phyloP scores from a whole-genome alignment of 1,139 yeast genomes.

The Pichia sp. region DNA sequence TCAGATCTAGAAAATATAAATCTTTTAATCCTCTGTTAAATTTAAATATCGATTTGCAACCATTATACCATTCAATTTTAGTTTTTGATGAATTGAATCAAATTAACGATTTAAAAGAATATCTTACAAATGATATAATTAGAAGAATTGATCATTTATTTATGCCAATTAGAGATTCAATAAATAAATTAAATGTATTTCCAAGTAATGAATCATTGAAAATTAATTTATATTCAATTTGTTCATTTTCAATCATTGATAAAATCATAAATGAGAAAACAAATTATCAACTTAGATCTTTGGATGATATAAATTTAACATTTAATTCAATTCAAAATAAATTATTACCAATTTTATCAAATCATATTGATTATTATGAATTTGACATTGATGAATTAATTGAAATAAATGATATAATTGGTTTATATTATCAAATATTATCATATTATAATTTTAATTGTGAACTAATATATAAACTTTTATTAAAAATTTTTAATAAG shows the following conservation, averaged over 20 bases:
- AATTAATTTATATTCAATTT: conserved; percentile 53
- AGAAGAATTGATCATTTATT: conserved; percentile 69
- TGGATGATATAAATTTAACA: conserved; percentile 60
- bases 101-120: conserved; percentile 49
- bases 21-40: conserved; percentile 42
- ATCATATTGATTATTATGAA: conserved; percentile 29
- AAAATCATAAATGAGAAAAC: conserved; percentile 55
- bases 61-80: conserved; percentile 74
- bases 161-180: conserved; percentile 32
- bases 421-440: conserved; percentile 70
- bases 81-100: conserved; percentile 74
- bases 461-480: conserved; percentile 53
- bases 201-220: conserved; percentile 37
- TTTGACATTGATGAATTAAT: conserved; percentile 34
- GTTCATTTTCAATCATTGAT: conserved; percentile 77
- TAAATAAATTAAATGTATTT: conserved; percentile 18
- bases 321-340: conserved; percentile 68
- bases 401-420: conserved; percentile 52
- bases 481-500: conserved; percentile 54
- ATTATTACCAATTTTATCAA: conserved; percentile 38
- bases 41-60: conserved; percentile 49
- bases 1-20: conserved; percentile 28
- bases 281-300: conserved; percentile 47
- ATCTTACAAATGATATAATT: conserved; percentile 67
- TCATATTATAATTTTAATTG: conserved; percentile 65